Base-by-base conservation (phyloP, 106 monocot genomes). In the Apostasia ramifera region DNA sequence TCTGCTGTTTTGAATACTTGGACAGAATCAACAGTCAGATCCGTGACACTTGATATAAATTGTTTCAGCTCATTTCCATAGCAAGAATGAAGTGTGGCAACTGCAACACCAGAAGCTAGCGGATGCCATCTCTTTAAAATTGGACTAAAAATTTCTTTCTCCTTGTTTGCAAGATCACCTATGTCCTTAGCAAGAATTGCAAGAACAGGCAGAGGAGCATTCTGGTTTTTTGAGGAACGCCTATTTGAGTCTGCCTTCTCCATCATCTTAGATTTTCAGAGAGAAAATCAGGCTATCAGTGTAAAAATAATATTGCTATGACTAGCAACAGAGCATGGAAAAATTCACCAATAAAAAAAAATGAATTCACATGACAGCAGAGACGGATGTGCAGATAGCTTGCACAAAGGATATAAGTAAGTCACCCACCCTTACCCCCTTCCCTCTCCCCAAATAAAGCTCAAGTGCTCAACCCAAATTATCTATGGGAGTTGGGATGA, bases 1-100 rank as follows among this genome's bases (percentile, higher is more conserved):
- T 97, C 92, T 40, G 95, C 95, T 39, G 89, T 84, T 87, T 87
- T 92, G 42, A 97, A 69, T 37, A 97, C 95, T 79, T 89, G 84
- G 15, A 92, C 84, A 47, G 79, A 77, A 73, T 97, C 97, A 73
- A 80, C 76, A 49, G 92, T 97, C 47, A 97, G 76, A 49, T 92
- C 97, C 8, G 79, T 79, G 37, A 97, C 75, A 61, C 87, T 75
- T 12, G 82, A 73, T 66, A 97, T 79, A 74, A 89, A 97, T 67
- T 97, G 97, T 68, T 87, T 92, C 63, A 97, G 70, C 69, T 97
- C 97, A 78, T 97, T 97, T 40, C 92, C 85, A 76, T 84, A 97
- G 61, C 97, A 97, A 47, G 89, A 80, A 83, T 97, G 97, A 66
- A 97, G 89, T 4, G 97, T 97, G 47, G 87, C 92, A 66, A 92